Evolutionary conservation across 441 rosid genomes (phyloP), one percentile per base, ranked within the genome.

Genomic region (Francoa sonchifolia): DNA sequence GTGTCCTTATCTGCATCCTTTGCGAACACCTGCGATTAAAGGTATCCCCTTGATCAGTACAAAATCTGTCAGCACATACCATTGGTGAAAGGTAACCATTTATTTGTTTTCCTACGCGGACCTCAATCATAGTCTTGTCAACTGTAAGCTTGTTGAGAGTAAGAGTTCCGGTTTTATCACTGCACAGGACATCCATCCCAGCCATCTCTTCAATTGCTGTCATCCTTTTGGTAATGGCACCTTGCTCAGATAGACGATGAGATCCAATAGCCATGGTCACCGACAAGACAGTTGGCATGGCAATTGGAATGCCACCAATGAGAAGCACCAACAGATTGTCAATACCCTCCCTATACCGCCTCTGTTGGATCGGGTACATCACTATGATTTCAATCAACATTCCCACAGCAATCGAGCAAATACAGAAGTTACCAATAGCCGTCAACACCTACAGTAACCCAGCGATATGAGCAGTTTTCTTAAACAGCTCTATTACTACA

Each of bases 151-250:
- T 81, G 76, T 88, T 84, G 48, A 89, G 95, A 16, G 97, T 82
- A 28, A 89, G 76, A 38, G 92, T 89, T 34, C 97, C 92, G 0
- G 95, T 89, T 57, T 89, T 89, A 39, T 89, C 97, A 47, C 97
- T 85, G 67, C 97, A 88, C 0, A 88, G 68, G 39, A 88, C 87
- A 58, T 88, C 97, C 97, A 87, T 87, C 14, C 97, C 95, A 1
- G 95, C 94, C 94, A 89, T 75, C 70, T 85, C 96, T 62, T 89
- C 93, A 20, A 89, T 89, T 16, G 96, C 98, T 2, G 96, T 89
- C 98, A 85, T 85, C 57, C 96, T 74, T 58, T 89, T 89, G 8
- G 94, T 89, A 51, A 89, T 89, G 54, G 98, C 98, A 36, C 98
- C 98, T 69, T 89, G 96, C 52, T 82, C 57, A 0, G 94, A 74